Evolutionary conservation across 2,329 filamentous ascomycete species (phyloP), one percentile per base, ranked within the genome.

Genomic region (Exophiala sp.): DNA sequence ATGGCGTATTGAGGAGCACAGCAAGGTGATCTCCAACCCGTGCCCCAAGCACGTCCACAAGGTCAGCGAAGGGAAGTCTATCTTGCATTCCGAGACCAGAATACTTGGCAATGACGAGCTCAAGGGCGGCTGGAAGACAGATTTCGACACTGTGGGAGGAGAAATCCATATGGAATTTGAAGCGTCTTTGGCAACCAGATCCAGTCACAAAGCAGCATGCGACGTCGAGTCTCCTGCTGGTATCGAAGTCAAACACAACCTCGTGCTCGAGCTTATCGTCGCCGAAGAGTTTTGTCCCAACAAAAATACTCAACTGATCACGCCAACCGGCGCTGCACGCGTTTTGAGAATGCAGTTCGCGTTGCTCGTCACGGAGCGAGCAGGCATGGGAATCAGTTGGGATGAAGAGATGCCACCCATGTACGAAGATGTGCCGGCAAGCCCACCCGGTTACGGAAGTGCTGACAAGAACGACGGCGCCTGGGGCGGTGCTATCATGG

Each of bases 391-490:
- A 43, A 90, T 98, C 62, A 88, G 86, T 60, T 98, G 93, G 91
- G 91, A 97, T 61, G 91, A 96, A 69, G 91, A 98, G 73, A 83
- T 87, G 63, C 91, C 91, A 10, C 91, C 91, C 1, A 80, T 94
- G 59, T 98, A 98, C 70, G 85, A 93, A 68, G 88, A 97, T 64
- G 89, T 97, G 35, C 90, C 91, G 1, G 83, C 82, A 1, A 88
- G 85, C 62, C 91, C 91, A 42, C 91, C 91, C 0, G 77, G 74
- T 4, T 90, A 90, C 68, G 72, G 65, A 16, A 67, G 63, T 52
- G 60, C 66, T 10, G 65, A 68, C 46, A 64, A 62, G 7, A 69
- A 69, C 38, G 76, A 56, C 22, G 55, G 54, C 22, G 55, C 47
- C 16, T 54, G 50, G 49, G 52, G 52, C 16, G 55, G 75, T 58